These are phyloP conservation scores for Auricularia sp. DNA, from an alignment of 768 basidiomycete species.

Conservation along the genomic window DNA sequence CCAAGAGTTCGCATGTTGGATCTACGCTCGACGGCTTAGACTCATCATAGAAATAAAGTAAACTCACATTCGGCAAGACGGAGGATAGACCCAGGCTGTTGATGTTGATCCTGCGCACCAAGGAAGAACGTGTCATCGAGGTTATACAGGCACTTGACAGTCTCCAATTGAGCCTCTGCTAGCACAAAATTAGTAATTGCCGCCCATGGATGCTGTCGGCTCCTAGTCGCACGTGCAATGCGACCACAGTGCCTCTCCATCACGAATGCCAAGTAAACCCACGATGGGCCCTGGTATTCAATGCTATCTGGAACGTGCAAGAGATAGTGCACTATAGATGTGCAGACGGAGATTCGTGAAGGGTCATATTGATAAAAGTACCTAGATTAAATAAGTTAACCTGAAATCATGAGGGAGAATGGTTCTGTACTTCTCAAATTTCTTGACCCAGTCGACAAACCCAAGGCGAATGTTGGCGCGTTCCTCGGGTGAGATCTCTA, in stretches of 20 bases:
- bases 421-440: slow-evolving; percentile 11
- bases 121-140: slow-evolving; percentile 6
- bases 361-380: slow-evolving; percentile 26
- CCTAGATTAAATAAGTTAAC: slow-evolving; percentile 7
- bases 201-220: slow-evolving; percentile 20
- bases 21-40: neutral
- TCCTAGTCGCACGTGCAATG: slow-evolving; percentile 17
- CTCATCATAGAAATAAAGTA: no score
- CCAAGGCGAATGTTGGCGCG: slow-evolving; percentile 18
- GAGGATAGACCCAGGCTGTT: neutral
- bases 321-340: slow-evolving; percentile 25
- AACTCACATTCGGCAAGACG: neutral
- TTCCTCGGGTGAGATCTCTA: slow-evolving; percentile 21
- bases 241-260: slow-evolving; percentile 17
- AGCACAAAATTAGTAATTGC: slow-evolving; percentile 19
- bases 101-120: neutral
- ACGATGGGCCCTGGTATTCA: slow-evolving; percentile 23
- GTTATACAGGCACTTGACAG: slow-evolving; percentile 19
- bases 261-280: slow-evolving; percentile 22
- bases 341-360: slow-evolving; percentile 21
- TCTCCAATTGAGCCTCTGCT: slow-evolving; percentile 19
- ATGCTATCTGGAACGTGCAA: slow-evolving; percentile 26
- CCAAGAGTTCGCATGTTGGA: neutral
- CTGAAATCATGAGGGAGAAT: no score
- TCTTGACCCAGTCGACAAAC: slow-evolving; percentile 3